These are phyloP conservation scores for Ustilago vetiveriae DNA, from an alignment of 1,284 basidiomycete species.

Conservation along the genomic window DNA sequence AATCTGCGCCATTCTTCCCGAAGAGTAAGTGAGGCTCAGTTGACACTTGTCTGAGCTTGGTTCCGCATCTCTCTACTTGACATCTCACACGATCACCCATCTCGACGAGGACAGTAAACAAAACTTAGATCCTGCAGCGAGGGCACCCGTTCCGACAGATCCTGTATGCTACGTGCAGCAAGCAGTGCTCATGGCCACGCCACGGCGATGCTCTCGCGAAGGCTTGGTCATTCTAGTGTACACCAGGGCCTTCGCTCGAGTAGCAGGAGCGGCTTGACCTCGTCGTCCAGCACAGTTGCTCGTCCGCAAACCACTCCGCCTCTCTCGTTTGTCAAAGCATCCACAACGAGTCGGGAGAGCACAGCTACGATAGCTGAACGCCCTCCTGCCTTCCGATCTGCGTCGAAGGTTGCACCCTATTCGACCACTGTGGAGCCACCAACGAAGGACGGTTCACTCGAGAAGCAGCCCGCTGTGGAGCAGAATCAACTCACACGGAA, in stretches of 20 bases:
- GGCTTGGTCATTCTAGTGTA: neutral
- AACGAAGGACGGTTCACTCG: neutral
- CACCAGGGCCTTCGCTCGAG: neutral
- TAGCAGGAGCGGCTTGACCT: neutral
- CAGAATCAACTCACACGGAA: neutral
- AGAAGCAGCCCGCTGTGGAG: neutral
- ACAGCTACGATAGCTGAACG: neutral
- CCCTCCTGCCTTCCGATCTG: neutral
- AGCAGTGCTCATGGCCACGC: slow-evolving; percentile 16
- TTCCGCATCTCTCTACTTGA: neutral
- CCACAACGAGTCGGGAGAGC: neutral
- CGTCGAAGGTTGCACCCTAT: neutral
- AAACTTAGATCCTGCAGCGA: no score
- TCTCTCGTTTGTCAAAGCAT: neutral
- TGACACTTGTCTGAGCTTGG: no score
- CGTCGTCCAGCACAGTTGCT: no score
- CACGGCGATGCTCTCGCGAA: slow-evolving; percentile 6
- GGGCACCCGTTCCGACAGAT: no score
- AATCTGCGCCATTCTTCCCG: no score
- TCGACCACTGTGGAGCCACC: neutral
- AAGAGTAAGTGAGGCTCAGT: no score
- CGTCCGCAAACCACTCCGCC: no score
- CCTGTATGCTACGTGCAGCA: slow-evolving; percentile 20
- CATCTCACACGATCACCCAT: no score
- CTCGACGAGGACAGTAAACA: no score